Evolutionary conservation across 2,329 filamentous ascomycete genomes (phyloP).

Genomic region (Graphilbum fragrans): DNA sequence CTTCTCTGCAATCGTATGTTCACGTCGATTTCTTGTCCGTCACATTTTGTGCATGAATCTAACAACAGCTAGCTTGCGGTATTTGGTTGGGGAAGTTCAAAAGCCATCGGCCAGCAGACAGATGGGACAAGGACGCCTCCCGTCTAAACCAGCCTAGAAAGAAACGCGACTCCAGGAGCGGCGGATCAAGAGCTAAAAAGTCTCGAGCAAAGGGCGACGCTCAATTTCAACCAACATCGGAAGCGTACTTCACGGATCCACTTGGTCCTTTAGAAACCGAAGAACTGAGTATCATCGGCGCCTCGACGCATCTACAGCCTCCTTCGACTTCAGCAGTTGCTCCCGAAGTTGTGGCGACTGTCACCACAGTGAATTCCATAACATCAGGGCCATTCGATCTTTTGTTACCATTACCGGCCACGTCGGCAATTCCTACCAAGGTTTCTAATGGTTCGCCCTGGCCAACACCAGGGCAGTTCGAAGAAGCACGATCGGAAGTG

Average conservation of each 20-base stretch:
- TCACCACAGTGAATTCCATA: no score
- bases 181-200: constrained; percentile 34
- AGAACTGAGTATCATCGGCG: constrained; percentile 2
- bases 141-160: constrained; percentile 38
- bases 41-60: constrained; percentile 5
- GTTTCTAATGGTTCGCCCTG: no score
- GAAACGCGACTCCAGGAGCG: constrained; percentile 28
- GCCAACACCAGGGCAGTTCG: no score
- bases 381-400: no score
- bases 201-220: constrained; percentile 34
- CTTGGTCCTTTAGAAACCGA: constrained; percentile 30
- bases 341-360: no score
- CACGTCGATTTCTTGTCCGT: neutral
- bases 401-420: no score
- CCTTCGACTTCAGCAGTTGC: no score
- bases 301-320: neutral
- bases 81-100: constrained; percentile 90
- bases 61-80: constrained; percentile 55
- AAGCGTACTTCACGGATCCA: constrained; percentile 41
- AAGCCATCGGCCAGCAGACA: constrained; percentile 67
- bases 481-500: no score
- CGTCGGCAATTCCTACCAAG: no score
- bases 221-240: constrained; percentile 35
- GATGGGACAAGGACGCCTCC: constrained; percentile 60
- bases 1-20: constrained; percentile 78